Evolutionary conservation across 2,329 filamentous ascomycete genomes (phyloP).

Genomic region (Sarocladium strictum): DNA sequence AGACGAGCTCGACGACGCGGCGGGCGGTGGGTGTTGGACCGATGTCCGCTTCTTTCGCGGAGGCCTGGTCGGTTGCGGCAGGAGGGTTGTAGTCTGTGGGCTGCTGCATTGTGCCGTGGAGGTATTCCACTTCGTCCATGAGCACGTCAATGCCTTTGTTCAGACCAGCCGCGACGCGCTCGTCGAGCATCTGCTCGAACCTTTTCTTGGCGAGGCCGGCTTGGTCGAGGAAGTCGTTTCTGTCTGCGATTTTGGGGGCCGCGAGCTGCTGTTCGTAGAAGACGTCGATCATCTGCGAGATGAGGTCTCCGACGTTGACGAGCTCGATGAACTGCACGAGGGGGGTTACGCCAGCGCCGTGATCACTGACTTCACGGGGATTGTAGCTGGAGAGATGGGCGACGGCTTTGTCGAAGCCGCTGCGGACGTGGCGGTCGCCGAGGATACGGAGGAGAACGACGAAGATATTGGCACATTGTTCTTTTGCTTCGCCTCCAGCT

Average conservation of each 20-base stretch:
- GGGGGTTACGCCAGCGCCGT: slow-evolving; percentile 73
- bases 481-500: slow-evolving; percentile 73
- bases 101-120: slow-evolving; percentile 80
- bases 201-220: slow-evolving; percentile 94
- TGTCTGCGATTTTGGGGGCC: slow-evolving; percentile 73
- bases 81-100: slow-evolving; percentile 85
- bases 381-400: slow-evolving; percentile 87
- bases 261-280: slow-evolving; percentile 96
- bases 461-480: slow-evolving; percentile 88
- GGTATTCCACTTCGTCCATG: slow-evolving; percentile 96
- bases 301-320: slow-evolving; percentile 95
- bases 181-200: slow-evolving; percentile 97
- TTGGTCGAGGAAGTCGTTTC: slow-evolving; percentile 90
- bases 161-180: slow-evolving; percentile 88
- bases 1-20: slow-evolving; percentile 78
- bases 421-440: slow-evolving; percentile 79
- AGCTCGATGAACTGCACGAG: slow-evolving; percentile 94
- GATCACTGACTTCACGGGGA: slow-evolving; percentile 71
- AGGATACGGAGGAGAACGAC: slow-evolving; percentile 77
- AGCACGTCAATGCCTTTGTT: slow-evolving; percentile 98
- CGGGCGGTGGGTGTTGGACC: slow-evolving; percentile 75
- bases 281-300: slow-evolving; percentile 98
- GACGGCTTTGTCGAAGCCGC: slow-evolving; percentile 91
- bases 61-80: slow-evolving; percentile 19
- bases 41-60: slow-evolving; percentile 31